Conservation (phyloP, 2,329 filamentous ascomycete species). For the Aspergillus candidus region DNA sequence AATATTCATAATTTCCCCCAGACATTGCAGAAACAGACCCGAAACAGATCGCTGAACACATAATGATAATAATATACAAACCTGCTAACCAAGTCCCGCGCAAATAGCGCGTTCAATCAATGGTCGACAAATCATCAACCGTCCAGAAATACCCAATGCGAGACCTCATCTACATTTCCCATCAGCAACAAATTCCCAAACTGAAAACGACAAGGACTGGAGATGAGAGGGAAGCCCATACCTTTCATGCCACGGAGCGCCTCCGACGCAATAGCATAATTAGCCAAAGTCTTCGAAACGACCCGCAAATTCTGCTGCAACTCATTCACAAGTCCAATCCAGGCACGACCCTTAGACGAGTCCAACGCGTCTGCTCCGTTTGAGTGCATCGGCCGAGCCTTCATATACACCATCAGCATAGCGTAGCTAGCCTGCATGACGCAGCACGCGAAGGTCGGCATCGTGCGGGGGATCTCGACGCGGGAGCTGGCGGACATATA, state of each 20-base stretch:
- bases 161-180: too few relatives aligned
- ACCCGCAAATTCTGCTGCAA: slow-evolving; percentile 16
- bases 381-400: slow-evolving; percentile 8
- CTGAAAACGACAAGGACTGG: too few relatives aligned
- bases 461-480: slow-evolving; percentile 18
- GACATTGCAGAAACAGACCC: too few relatives aligned
- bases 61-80: too few relatives aligned
- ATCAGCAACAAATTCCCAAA: too few relatives aligned
- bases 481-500: slow-evolving; percentile 2
- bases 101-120: too few relatives aligned
- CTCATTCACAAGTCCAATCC: slow-evolving; percentile 15
- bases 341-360: neutral
- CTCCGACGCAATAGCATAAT: slow-evolving; percentile 20
- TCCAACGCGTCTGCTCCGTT: neutral
- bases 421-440: slow-evolving; percentile 22
- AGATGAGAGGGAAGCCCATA: neutral
- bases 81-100: too few relatives aligned
- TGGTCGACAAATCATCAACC: too few relatives aligned
- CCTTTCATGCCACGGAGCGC: slow-evolving; percentile 18
- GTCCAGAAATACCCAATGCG: too few relatives aligned
- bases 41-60: too few relatives aligned
- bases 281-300: slow-evolving; percentile 13
- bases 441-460: slow-evolving; percentile 24
- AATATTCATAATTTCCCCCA: too few relatives aligned
- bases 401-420: slow-evolving; percentile 23